These are phyloP conservation scores for Boletus hoseneyae DNA, from an alignment of 1,284 basidiomycete genomes.

Conservation along the genomic window DNA sequence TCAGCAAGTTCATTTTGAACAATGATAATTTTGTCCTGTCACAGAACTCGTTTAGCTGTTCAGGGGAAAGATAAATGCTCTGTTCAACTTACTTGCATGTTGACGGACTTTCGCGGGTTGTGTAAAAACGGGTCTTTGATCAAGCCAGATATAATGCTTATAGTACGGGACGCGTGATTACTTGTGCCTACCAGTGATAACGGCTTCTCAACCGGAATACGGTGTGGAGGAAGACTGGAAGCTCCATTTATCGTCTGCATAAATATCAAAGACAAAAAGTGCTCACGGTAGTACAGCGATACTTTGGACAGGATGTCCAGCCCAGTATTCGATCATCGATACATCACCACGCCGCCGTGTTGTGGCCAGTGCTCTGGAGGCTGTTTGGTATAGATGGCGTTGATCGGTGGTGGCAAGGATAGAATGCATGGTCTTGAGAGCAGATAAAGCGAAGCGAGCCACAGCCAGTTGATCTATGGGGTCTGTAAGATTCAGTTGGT, in stretches of 20 bases:
- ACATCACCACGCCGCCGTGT: constrained; percentile 74
- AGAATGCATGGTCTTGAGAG: constrained; percentile 65
- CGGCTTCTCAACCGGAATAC: constrained; percentile 72
- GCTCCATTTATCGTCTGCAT: constrained; percentile 7
- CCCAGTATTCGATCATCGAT: constrained; percentile 77
- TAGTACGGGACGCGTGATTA: constrained; percentile 33
- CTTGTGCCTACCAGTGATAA: constrained; percentile 49
- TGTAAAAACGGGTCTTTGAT: constrained; percentile 82
- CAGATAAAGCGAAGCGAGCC: constrained; percentile 74
- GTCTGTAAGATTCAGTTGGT: constrained; percentile 13
- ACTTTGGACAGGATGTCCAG: constrained; percentile 73
- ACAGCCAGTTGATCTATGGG: constrained; percentile 70
- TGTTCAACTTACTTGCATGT: constrained; percentile 51
- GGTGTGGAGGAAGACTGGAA: constrained; percentile 65
- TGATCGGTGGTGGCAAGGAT: constrained; percentile 74
- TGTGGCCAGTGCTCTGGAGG: constrained; percentile 64
- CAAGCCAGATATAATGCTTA: constrained; percentile 49
- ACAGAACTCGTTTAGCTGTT: constrained; percentile 3
- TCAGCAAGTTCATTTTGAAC: constrained; percentile 85
- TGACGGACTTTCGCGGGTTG: constrained; percentile 69
- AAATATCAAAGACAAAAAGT: constrained; percentile 5
- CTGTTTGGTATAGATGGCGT: constrained; percentile 69
- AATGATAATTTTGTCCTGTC: constrained; percentile 57
- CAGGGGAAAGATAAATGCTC: constrained; percentile 2
- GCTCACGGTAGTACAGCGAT: constrained; percentile 76